These are phyloP conservation scores for Aspergillus coremiiformis DNA, from an alignment of 495 filamentous ascomycete genomes.

Conservation along the genomic window DNA sequence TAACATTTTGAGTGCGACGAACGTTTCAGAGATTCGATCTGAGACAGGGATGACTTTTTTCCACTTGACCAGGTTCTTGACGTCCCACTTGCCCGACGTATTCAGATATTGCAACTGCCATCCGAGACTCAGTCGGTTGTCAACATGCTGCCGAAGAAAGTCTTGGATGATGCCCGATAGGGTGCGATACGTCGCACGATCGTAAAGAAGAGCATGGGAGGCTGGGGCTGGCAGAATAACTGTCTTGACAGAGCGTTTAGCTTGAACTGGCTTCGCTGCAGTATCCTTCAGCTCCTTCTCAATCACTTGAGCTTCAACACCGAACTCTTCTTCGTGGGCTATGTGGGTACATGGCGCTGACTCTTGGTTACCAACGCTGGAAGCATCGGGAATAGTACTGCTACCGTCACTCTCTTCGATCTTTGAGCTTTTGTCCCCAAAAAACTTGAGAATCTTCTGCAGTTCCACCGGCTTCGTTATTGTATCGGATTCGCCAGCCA, in stretches of 20 bases:
- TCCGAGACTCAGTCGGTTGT: conserved; percentile 66
- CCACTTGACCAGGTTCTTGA: conserved; percentile 95
- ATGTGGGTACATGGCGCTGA: conserved; percentile 7
- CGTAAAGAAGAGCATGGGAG: conserved; percentile 78
- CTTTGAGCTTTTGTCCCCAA: conserved; percentile 32
- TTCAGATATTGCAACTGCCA: conserved; percentile 88
- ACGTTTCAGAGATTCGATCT: conserved; percentile 62
- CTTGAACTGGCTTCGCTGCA: conserved; percentile 7
- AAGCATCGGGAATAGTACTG: conserved; percentile 39
- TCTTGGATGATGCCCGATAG: conserved; percentile 74
- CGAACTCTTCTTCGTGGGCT: conserved; percentile 23
- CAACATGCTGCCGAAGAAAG: conserved; percentile 68
- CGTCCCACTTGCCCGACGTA: conserved; percentile 91
- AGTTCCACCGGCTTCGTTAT: conserved; percentile 66
- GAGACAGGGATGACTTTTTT: conserved; percentile 69
- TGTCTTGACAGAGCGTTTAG: conserved; percentile 53
- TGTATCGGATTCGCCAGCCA: conserved; percentile 69
- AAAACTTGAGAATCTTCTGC: conserved; percentile 56
- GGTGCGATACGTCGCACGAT: conserved; percentile 64
- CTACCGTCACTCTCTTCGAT: conserved; percentile 34
- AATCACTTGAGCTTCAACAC: conserved; percentile 13
- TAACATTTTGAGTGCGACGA: conserved; percentile 82
- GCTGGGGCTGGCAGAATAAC: conserved; percentile 70
- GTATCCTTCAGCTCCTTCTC: conserved; percentile 16
- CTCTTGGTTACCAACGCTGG: conserved; percentile 25